These are phyloP conservation scores for Endoconidiophora polonica DNA, from an alignment of 2,329 filamentous ascomycete species.

Conservation along the genomic window DNA sequence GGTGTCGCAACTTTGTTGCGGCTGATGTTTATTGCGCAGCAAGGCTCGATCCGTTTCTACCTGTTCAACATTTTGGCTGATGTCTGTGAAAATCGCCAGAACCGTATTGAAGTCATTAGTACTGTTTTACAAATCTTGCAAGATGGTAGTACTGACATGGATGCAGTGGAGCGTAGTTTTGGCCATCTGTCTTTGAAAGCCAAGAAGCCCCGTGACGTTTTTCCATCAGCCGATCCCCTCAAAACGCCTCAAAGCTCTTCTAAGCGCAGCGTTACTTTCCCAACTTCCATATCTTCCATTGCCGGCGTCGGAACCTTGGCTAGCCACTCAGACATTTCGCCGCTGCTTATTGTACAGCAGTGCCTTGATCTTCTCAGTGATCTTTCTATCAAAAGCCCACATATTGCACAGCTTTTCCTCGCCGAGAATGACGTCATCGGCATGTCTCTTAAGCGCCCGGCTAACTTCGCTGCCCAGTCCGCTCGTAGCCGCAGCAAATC, in stretches of 20 bases:
- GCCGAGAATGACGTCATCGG: constrained; percentile 73
- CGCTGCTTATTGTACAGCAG: constrained; percentile 88
- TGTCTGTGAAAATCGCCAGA: constrained; percentile 92
- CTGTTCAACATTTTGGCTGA: constrained; percentile 79
- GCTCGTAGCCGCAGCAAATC: constrained; percentile 11
- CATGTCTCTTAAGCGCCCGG: constrained; percentile 57
- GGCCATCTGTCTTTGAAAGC: constrained; percentile 81
- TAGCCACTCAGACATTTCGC: constrained; percentile 74
- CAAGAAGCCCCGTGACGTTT: constrained; percentile 55
- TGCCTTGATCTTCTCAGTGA: constrained; percentile 75
- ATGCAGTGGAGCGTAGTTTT: constrained; percentile 89
- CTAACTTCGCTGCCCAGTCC: constrained; percentile 44
- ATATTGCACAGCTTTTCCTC: constrained; percentile 81
- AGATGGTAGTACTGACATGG: constrained; percentile 84
- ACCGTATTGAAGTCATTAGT: constrained; percentile 82
- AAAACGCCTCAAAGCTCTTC: constrained; percentile 62
- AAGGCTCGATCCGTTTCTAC: constrained; percentile 67
- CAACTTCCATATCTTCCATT: constrained; percentile 23
- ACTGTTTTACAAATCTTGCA: constrained; percentile 85
- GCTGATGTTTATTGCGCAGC: constrained; percentile 95
- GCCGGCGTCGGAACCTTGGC: constrained; percentile 17
- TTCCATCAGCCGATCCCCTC: constrained; percentile 30
- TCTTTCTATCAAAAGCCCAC: constrained; percentile 67
- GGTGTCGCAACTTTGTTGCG: constrained; percentile 90
- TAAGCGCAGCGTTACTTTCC: constrained; percentile 55